These are phyloP conservation scores for Torulaspora gathmanii DNA, from an alignment of 805 yeast species.

Conservation along the genomic window DNA sequence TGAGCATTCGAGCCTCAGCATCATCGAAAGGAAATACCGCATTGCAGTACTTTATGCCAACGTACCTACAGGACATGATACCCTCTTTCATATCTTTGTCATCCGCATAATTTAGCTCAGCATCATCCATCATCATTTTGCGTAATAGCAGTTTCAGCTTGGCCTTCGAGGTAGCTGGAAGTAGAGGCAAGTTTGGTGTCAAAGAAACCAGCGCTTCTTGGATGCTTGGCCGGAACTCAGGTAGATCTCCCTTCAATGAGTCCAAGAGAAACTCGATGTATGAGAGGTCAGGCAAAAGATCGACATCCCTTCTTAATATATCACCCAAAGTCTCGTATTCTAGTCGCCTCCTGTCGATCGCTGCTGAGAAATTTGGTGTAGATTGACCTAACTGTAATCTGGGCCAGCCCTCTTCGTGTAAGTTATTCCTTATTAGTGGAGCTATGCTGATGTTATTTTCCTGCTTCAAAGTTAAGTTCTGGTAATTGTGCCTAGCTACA, in stretches of 20 bases:
- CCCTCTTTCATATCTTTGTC: slow-evolving; percentile 29
- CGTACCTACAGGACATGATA: slow-evolving; percentile 52
- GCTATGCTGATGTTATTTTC: slow-evolving; percentile 39
- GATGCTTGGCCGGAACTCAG: slow-evolving; percentile 60
- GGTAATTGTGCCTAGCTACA: slow-evolving; percentile 40
- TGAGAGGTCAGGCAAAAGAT: slow-evolving; percentile 42
- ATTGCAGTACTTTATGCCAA: slow-evolving; percentile 61
- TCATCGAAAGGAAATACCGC: slow-evolving; percentile 63
- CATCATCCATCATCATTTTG: slow-evolving; percentile 38
- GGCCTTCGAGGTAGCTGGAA: slow-evolving; percentile 39
- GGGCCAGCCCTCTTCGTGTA: slow-evolving; percentile 62
- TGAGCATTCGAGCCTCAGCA: slow-evolving; percentile 59
- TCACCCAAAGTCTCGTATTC: slow-evolving; percentile 80
- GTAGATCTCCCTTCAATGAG: slow-evolving; percentile 58
- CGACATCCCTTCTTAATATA: slow-evolving; percentile 47
- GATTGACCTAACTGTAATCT: slow-evolving; percentile 35
- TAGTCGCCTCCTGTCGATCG: slow-evolving; percentile 48
- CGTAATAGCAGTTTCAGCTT: slow-evolving; percentile 41
- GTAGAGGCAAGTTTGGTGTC: slow-evolving; percentile 42
- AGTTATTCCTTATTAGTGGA: slow-evolving; percentile 46
- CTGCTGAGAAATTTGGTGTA: slow-evolving; percentile 37
- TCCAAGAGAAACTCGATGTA: slow-evolving; percentile 65
- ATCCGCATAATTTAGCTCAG: slow-evolving; percentile 14
- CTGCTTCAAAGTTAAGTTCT: slow-evolving; percentile 13
- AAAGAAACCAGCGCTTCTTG: slow-evolving; percentile 66